phyloP scores from a whole-genome alignment of 2,329 filamentous ascomycete genomes.

The Arthrobotrys iridis region DNA sequence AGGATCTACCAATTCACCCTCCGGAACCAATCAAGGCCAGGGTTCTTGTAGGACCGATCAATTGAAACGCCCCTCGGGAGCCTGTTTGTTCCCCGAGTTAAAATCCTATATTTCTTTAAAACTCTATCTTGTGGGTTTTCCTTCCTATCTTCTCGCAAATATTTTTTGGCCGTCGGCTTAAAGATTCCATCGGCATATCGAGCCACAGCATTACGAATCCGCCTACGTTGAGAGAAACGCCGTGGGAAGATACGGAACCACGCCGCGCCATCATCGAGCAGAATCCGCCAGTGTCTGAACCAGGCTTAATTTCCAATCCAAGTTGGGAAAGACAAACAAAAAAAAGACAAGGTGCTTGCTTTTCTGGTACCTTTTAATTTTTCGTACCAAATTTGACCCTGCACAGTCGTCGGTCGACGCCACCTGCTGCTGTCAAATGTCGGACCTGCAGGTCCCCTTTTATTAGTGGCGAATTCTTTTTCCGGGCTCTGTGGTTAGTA shows the following conservation, averaged over 20 bases:
- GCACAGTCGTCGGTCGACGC: constrained; percentile 12
- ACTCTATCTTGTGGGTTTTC: too few relatives aligned
- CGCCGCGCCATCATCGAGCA: constrained; percentile 12
- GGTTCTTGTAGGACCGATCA: background rate
- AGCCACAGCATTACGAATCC: background rate
- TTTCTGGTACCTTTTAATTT: background rate
- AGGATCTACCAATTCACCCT: background rate
- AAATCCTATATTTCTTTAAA: constrained; percentile 8
- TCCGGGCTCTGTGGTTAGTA: background rate
- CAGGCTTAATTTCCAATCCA: background rate
- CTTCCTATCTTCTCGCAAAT: background rate
- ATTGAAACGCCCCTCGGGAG: background rate
- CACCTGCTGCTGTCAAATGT: constrained; percentile 11
- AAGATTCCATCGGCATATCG: constrained; percentile 1
- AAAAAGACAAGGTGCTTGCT: background rate
- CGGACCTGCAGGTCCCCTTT: constrained; percentile 17
- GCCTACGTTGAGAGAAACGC: background rate
- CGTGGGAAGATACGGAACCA: background rate
- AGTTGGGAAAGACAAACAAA: background rate
- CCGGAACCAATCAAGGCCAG: background rate
- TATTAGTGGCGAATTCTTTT: constrained; percentile 1
- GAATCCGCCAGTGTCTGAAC: background rate
- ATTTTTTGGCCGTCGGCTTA: background rate
- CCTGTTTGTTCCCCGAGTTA: background rate
- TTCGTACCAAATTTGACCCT: constrained; percentile 1